Conservation (phyloP, 495 filamentous ascomycete species). For the Podospora pseudoanserina region DNA sequence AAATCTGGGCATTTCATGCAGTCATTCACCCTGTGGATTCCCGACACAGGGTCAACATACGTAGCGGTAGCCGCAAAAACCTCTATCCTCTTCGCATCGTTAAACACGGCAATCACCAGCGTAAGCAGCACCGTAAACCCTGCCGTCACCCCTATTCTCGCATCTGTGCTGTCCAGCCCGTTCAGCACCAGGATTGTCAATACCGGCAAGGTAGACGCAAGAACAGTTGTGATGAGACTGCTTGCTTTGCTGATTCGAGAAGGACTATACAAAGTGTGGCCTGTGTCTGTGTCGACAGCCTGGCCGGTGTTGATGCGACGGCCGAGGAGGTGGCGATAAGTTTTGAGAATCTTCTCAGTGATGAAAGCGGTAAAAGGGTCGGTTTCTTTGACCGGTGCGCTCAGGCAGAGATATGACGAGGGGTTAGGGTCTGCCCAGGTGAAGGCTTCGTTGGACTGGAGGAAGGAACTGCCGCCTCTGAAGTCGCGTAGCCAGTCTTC, state of each 20-base stretch:
- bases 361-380: neutral
- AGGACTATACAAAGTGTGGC: neutral
- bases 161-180: neutral
- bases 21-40: neutral
- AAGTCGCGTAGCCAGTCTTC: slow-evolving; percentile 1
- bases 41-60: neutral
- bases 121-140: neutral
- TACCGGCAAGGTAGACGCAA: neutral
- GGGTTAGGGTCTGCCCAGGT: neutral
- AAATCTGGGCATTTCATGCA: neutral
- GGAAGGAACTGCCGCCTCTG: neutral
- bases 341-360: neutral
- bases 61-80: slow-evolving; percentile 5
- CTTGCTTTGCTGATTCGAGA: neutral
- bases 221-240: neutral
- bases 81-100: slow-evolving; percentile 1
- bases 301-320: neutral
- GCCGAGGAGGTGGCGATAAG: neutral
- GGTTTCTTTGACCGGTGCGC: neutral
- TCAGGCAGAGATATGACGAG: neutral
- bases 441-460: neutral
- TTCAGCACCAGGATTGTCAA: neutral
- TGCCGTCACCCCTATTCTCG: neutral
- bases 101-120: neutral
- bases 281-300: neutral